Conservation (phyloP, 208 protist species). For the Zelonia costaricensis region DNA sequence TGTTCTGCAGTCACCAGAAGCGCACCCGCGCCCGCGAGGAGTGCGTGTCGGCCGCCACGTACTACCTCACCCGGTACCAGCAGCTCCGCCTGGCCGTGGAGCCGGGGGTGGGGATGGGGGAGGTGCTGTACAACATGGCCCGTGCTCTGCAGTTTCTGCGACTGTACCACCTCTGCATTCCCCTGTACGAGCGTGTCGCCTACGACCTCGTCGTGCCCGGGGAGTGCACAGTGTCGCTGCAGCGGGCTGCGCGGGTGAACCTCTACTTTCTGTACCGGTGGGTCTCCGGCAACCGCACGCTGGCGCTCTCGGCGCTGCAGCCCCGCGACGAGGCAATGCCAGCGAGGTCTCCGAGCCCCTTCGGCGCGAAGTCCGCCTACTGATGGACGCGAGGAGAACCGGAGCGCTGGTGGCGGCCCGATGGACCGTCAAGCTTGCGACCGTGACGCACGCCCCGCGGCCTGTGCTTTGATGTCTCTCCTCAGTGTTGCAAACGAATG, state of each 20-base stretch:
- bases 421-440: too few relatives aligned
- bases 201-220: conserved; percentile 59
- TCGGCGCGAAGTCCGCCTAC: conserved; percentile 2
- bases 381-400: too few relatives aligned
- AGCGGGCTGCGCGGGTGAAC: conserved; percentile 74
- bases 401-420: too few relatives aligned
- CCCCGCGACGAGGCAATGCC: not conserved
- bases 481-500: too few relatives aligned
- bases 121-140: conserved; percentile 88
- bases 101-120: conserved; percentile 39
- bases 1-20: conserved; percentile 82
- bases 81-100: conserved; percentile 45
- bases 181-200: conserved; percentile 81
- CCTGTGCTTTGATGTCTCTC: too few relatives aligned
- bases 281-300: conserved; percentile 52
- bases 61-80: conserved; percentile 81
- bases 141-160: conserved; percentile 76
- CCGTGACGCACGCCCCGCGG: too few relatives aligned
- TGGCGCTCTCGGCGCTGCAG: conserved; percentile 63
- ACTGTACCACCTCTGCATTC: conserved; percentile 64
- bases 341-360: conserved; percentile 6
- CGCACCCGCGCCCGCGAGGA: conserved; percentile 56
- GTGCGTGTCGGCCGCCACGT: conserved; percentile 70
- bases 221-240: conserved; percentile 63
- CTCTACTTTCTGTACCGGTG: conserved; percentile 82